A percentile compares a stretch with the other conserved stretches of the same genome.
Evolutionary conservation across 345 rosid species (phyloP).

Genomic region (Salix caprea): DNA sequence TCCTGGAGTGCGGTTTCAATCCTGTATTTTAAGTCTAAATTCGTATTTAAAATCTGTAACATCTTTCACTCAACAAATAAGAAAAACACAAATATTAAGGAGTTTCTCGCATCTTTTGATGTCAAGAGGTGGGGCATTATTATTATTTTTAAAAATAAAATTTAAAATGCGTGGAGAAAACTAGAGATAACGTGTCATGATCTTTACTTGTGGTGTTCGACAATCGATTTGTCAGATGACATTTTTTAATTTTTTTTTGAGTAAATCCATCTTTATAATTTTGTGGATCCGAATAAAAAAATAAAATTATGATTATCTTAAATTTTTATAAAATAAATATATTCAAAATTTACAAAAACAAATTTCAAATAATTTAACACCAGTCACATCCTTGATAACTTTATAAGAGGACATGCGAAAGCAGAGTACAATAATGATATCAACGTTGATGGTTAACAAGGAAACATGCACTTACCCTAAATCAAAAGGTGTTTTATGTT

Average conservation of each 20-base stretch:
- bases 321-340: no score
- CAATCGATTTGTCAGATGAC: not conserved
- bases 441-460: not conserved
- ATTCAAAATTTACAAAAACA: accelerated
- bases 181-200: not conserved
- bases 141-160: no score
- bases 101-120: no score
- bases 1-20: not conserved
- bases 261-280: no score
- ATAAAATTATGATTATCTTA: no score
- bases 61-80: no score
- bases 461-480: not conserved
- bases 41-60: no score
- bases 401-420: not conserved
- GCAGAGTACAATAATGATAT: not conserved
- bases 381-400: accelerated
- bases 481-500: not conserved
- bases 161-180: not conserved
- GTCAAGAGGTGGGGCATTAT: not conserved
- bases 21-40: no score
- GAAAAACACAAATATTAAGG: no score
- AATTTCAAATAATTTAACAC: no score
- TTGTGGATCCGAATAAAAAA: no score
- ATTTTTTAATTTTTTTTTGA: no score
- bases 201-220: not conserved